A percentile compares a stretch with the other conserved stretches of the same genome.
Evolutionary conservation across 192 early-diverging fungal species (phyloP).

Genomic region (Coemansia sp.): DNA sequence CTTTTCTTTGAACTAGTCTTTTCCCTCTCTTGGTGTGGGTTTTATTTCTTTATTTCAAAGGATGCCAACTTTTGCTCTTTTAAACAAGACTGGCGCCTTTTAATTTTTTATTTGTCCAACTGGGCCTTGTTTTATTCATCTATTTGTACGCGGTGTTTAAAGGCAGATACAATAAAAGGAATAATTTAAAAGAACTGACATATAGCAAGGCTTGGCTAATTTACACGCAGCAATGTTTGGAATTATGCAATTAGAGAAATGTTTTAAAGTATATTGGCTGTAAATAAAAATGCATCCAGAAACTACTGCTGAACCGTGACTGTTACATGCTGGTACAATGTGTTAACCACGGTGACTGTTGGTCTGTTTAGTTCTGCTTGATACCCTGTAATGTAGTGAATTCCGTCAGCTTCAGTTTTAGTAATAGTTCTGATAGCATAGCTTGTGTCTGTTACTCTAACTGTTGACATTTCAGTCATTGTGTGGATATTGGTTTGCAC

Average conservation of each 20-base stretch:
- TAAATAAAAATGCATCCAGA: slow-evolving; percentile 3
- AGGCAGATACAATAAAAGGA: neutral
- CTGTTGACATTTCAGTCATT: neutral
- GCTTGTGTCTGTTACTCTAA: neutral
- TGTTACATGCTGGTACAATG: neutral
- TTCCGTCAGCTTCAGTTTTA: slow-evolving; percentile 2
- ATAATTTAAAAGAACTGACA: slow-evolving; percentile 2
- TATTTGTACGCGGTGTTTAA: too few relatives aligned
- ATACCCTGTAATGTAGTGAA: slow-evolving; percentile 8
- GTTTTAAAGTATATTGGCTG: neutral
- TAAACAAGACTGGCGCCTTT: too few relatives aligned
- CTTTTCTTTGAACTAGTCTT: too few relatives aligned
- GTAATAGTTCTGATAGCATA: slow-evolving; percentile 11
- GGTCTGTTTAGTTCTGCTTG: slow-evolving; percentile 3
- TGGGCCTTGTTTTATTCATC: too few relatives aligned
- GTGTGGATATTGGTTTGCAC: neutral
- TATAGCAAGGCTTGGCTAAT: neutral
- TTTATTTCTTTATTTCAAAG: too few relatives aligned
- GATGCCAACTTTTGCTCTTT: too few relatives aligned
- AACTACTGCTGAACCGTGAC: neutral
- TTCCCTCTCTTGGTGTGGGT: too few relatives aligned
- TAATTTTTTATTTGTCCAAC: too few relatives aligned
- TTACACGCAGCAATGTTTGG: too few relatives aligned
- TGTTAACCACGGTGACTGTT: slow-evolving; percentile 8
- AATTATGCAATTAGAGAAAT: neutral